Percentiles rank a stretch among this genome's conserved stretches.
These are phyloP conservation scores for Vitis rupestris DNA, from an alignment of 164 flowering plant genomes.

Conservation along the genomic window DNA sequence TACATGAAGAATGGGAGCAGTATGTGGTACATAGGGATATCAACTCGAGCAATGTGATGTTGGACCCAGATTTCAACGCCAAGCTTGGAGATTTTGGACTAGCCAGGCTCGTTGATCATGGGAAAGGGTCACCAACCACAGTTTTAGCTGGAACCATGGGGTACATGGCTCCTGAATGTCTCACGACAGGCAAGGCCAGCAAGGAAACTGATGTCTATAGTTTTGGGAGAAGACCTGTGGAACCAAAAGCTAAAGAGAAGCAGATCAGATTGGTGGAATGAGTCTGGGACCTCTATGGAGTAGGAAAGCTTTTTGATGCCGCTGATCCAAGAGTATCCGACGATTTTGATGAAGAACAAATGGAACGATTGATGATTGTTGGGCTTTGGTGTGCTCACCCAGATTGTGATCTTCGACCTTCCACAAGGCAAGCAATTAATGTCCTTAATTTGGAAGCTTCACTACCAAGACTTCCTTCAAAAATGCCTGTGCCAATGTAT, in stretches of 20 bases:
- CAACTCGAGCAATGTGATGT: slow-evolving; percentile 2
- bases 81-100: slow-evolving; percentile 18
- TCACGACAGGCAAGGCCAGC: background rate
- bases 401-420: slow-evolving; percentile 6
- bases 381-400: slow-evolving; percentile 23
- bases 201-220: background rate
- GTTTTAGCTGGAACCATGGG: slow-evolving; percentile 2
- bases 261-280: background rate
- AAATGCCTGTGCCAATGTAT: no score
- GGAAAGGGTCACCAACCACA: background rate
- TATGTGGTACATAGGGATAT: slow-evolving; percentile 4
- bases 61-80: slow-evolving; percentile 11
- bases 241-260: background rate
- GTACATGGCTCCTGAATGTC: slow-evolving; percentile 6
- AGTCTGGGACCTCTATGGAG: background rate
- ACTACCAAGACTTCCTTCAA: slow-evolving; percentile 10
- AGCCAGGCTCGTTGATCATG: slow-evolving; percentile 10
- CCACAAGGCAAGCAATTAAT: slow-evolving; percentile 10
- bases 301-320: background rate
- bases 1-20: slow-evolving; percentile 1
- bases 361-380: slow-evolving; percentile 12
- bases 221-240: background rate
- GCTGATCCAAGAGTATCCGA: background rate
- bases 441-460: slow-evolving; percentile 14
- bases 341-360: slow-evolving; percentile 5